Base-by-base conservation (phyloP, 108 stramenopile genomes). In the Pelagomonas calceolata region DNA sequence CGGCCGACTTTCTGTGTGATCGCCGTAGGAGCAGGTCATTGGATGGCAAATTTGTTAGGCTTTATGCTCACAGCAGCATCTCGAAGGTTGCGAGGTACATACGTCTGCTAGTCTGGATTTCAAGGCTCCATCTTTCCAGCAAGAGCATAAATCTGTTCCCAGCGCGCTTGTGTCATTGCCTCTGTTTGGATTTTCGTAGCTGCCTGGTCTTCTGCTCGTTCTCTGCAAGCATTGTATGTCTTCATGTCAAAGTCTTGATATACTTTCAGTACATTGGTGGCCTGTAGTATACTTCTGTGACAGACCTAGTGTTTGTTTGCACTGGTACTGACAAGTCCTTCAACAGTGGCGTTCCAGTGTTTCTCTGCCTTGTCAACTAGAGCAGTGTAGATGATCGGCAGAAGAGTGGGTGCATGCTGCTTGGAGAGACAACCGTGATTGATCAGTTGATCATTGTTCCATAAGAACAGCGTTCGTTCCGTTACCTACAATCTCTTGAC, bases 261-360 rank as follows among this genome's bases (percentile, higher is more conserved):
- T 87, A 94, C 89, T 71, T 95, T 93, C 45, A 94, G 73, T 7
- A 95, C 95, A 72, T 93, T 95, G 69, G 96, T 94, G 39, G 98
- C 96, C 68, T 43, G 39, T 12, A 43, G 5, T 10, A 43, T 43
- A 43, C 39, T 43, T 43, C 39, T 5, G 39, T 5, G 9, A 43
- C 39, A 43, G n/a, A n/a, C n/a, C n/a, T 43, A 5, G 9, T 43
- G 39, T 43, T 43, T 43, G 39, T 10, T n/a, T 12, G 39, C 39
- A 12, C 39, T 43, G 39, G 12, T 12, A 10, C 5, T 10, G 5
- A 43, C 39, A 43, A 99, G 81, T 29, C 93, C 92, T 73, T 96
- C 95, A 4, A 99, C 98, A 33, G 96, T 97, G 32, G 91, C 89
- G 85, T 98, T 98, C 98, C 98, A 99, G 73, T 99, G 98, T n/a